Conservation (phyloP, 306 rosid species). For the Corylus heterophylla region DNA sequence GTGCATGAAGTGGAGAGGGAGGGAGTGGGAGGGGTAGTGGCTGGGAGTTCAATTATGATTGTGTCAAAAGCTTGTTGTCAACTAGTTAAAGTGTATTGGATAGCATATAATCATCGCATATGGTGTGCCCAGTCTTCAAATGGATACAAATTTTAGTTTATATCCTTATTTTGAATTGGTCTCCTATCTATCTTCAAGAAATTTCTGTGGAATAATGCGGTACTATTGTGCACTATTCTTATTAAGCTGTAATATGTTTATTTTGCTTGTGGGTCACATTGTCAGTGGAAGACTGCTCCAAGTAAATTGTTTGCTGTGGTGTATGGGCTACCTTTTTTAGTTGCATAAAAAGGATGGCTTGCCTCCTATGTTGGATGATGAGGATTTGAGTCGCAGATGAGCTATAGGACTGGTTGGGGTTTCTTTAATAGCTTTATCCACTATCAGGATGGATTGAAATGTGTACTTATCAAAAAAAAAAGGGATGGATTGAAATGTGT, state of each 20-base stretch:
- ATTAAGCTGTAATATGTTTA: neutral
- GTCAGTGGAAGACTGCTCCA: neutral
- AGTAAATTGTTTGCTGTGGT: neutral
- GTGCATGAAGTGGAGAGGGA: neutral
- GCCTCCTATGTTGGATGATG: constrained; percentile 4
- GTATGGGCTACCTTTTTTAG: neutral
- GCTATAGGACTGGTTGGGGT: constrained; percentile 12
- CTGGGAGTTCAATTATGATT: neutral
- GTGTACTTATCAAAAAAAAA: no score
- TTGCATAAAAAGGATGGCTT: neutral
- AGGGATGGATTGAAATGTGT: neutral
- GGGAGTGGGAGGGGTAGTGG: neutral
- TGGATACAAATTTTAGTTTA: neutral
- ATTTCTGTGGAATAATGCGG: neutral
- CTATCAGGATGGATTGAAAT: neutral
- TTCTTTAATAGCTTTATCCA: neutral
- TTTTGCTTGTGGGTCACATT: neutral
- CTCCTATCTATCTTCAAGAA: neutral
- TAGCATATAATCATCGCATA: neutral
- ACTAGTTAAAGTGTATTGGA: neutral
- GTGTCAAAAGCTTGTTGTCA: neutral
- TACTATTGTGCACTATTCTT: neutral
- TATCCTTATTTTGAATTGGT: neutral
- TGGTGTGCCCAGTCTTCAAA: neutral
- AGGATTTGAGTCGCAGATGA: neutral